Evolutionary conservation across 306 rosid genomes (phyloP).

Genomic region (Mimosa pudica): DNA sequence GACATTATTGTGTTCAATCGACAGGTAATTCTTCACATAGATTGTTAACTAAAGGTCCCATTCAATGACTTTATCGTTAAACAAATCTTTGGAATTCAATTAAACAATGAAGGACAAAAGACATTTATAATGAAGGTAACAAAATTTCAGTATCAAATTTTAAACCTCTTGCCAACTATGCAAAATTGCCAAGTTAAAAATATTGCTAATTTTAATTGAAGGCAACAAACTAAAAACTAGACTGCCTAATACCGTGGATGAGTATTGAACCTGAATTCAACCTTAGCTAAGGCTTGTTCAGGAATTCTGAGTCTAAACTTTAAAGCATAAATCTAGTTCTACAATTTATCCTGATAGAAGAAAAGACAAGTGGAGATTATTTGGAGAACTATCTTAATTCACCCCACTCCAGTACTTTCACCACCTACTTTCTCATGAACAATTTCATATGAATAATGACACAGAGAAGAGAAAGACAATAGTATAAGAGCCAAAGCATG

Average conservation of each 20-base stretch:
- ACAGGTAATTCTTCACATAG: no score
- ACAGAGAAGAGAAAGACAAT: neutral
- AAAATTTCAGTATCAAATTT: no score
- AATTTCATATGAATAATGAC: slow-evolving; percentile 9
- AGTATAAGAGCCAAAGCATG: neutral
- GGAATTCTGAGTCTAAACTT: neutral
- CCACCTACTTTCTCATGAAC: neutral
- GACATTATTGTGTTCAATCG: neutral
- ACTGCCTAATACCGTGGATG: neutral
- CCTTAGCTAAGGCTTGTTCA: neutral
- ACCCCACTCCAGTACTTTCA: neutral
- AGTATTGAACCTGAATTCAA: neutral
- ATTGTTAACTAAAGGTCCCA: no score
- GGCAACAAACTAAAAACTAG: neutral
- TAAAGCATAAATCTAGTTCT: neutral
- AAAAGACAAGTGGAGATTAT: neutral
- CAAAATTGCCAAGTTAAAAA: no score
- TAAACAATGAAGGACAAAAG: neutral
- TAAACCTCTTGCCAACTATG: no score
- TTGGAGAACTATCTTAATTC: neutral
- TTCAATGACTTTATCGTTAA: no score
- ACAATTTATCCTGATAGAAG: neutral
- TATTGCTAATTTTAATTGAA: no score
- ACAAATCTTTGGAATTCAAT: neutral
- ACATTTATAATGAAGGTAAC: no score